phyloP scores from a whole-genome alignment of 2,329 filamentous ascomycete genomes.

The Aureobasidium sp. region DNA sequence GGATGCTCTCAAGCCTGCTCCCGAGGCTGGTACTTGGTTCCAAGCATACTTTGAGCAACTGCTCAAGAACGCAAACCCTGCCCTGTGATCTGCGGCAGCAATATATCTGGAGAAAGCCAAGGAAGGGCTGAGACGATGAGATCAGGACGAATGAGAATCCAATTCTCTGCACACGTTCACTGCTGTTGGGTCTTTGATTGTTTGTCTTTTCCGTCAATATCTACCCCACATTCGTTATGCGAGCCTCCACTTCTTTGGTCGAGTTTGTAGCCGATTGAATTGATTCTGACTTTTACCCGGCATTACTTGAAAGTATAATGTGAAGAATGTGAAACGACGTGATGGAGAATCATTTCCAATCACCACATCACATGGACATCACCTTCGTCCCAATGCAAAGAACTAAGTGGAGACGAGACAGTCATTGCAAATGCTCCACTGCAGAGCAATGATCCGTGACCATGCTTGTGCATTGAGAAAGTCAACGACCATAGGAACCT shows the following conservation, averaged over 20 bases:
- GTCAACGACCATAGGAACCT: too few relatives aligned
- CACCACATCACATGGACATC: background rate
- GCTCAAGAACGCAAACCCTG: slow-evolving; percentile 30
- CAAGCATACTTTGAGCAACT: slow-evolving; percentile 37
- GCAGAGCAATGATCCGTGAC: background rate
- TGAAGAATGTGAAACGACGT: background rate
- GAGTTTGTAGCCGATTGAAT: background rate
- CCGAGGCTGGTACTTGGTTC: slow-evolving; percentile 65
- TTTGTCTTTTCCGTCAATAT: background rate
- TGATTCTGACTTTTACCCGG: background rate
- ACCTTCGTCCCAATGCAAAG: background rate
- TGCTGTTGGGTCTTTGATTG: background rate
- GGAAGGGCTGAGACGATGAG: background rate
- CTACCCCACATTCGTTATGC: background rate
- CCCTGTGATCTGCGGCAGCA: background rate
- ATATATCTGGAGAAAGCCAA: background rate
- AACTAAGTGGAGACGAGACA: background rate
- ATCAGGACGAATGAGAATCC: background rate
- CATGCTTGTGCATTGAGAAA: background rate
- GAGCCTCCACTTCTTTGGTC: background rate
- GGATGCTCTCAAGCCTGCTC: slow-evolving; percentile 36
- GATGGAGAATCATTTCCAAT: background rate
- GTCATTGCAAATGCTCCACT: background rate
- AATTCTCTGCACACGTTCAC: background rate
- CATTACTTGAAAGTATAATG: too few relatives aligned